These are phyloP conservation scores for Meyerozyma elateridarum DNA, from an alignment of 1,139 yeast genomes.

Conservation along the genomic window DNA sequence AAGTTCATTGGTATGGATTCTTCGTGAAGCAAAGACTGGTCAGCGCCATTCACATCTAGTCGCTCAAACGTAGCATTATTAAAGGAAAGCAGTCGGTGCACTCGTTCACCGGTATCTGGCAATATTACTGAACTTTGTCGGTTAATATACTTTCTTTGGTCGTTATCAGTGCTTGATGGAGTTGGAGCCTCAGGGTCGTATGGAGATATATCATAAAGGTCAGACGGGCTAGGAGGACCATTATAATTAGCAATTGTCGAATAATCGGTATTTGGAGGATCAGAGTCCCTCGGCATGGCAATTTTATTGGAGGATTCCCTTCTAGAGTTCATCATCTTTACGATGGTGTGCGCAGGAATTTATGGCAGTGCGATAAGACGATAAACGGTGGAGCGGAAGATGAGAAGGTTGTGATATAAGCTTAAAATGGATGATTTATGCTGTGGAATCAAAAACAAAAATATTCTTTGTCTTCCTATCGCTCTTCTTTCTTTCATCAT, in stretches of 20 bases:
- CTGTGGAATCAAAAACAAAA: too few species aligned
- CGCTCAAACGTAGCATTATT: conserved; percentile 18
- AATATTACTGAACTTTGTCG: conserved; percentile 36
- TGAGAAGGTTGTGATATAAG: too few species aligned
- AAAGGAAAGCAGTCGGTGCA: conserved; percentile 28
- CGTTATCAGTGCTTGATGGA: neutral
- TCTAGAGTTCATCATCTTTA: too few species aligned
- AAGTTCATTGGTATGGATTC: neutral
- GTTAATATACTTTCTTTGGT: conserved; percentile 7
- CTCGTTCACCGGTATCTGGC: conserved; percentile 38
- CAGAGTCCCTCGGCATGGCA: too few species aligned
- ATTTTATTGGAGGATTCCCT: too few species aligned
- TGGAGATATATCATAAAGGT: neutral
- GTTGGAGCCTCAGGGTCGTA: neutral
- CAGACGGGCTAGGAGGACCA: neutral
- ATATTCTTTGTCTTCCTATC: too few species aligned
- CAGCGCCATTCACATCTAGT: conserved; percentile 9
- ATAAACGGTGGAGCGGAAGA: too few species aligned
- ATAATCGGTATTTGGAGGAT: too few species aligned
- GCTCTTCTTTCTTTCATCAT: too few species aligned
- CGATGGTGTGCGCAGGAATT: too few species aligned
- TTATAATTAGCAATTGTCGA: neutral
- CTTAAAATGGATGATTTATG: too few species aligned
- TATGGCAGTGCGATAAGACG: too few species aligned
- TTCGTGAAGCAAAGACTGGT: neutral